Evolutionary conservation across 331 rosid genomes (phyloP).

Genomic region (Ulmus americana): DNA sequence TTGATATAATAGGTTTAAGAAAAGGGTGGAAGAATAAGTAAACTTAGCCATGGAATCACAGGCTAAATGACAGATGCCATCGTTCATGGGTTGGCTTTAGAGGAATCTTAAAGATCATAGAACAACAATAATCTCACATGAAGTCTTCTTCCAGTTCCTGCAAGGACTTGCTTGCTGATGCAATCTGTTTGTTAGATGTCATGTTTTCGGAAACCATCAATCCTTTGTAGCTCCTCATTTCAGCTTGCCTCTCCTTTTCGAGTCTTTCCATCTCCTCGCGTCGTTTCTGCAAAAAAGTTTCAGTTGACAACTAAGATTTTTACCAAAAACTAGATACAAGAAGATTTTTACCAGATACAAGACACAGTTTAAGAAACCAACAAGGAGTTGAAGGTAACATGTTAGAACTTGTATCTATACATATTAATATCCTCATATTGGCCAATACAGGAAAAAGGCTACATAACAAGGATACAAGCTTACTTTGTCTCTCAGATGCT

Average conservation of each 20-base stretch:
- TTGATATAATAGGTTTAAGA: not conserved
- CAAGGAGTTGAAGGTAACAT: no score
- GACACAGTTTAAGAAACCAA: no score
- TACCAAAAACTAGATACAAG: no score
- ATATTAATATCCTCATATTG: not conserved
- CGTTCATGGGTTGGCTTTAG: slow-evolving; percentile 4
- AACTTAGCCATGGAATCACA: slow-evolving; percentile 17
- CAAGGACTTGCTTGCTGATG: slow-evolving; percentile 72
- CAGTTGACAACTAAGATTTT: slow-evolving; percentile 1
- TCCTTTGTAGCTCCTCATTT: slow-evolving; percentile 87
- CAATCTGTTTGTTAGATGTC: slow-evolving; percentile 88
- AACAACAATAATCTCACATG: slow-evolving; percentile 48
- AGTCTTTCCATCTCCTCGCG: slow-evolving; percentile 84
- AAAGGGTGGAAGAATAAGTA: not conserved
- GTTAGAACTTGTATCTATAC: not conserved
- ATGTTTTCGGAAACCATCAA: slow-evolving; percentile 85
- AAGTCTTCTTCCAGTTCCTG: slow-evolving; percentile 96
- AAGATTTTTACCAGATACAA: no score
- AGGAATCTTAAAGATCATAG: slow-evolving; percentile 1
- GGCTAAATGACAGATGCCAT: slow-evolving; percentile 13
- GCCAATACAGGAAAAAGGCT: not conserved
- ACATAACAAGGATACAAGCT: slow-evolving; percentile 15
- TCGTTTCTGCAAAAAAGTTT: slow-evolving; percentile 56
- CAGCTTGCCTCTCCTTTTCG: slow-evolving; percentile 81
- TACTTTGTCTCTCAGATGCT: slow-evolving; percentile 72